These are phyloP conservation scores for Coemansia sp. DNA, from an alignment of 192 early-diverging fungal species.

Conservation along the genomic window DNA sequence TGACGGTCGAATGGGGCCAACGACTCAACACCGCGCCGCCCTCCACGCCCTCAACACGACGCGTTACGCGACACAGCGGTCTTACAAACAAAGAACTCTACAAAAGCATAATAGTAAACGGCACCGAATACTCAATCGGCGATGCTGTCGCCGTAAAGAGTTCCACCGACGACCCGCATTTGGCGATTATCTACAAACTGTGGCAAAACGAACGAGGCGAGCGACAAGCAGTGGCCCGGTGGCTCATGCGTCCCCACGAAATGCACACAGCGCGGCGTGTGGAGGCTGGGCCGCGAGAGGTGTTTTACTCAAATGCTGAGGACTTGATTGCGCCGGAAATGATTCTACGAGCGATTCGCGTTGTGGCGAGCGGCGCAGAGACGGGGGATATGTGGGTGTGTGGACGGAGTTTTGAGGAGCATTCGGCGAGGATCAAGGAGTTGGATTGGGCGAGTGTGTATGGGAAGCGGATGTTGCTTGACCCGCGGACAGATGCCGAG, in stretches of 20 bases:
- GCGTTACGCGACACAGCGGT: slow-evolving; percentile 59
- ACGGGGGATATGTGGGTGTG: background rate
- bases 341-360: slow-evolving; percentile 35
- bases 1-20: slow-evolving; percentile 37
- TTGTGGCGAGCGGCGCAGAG: slow-evolving; percentile 22
- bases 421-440: slow-evolving; percentile 33
- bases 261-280: slow-evolving; percentile 20
- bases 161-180: slow-evolving; percentile 43
- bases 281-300: slow-evolving; percentile 26
- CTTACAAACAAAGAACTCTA: slow-evolving; percentile 56
- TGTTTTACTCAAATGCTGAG: slow-evolving; percentile 54
- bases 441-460: slow-evolving; percentile 53
- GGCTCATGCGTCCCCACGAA: slow-evolving; percentile 55
- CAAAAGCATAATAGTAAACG: slow-evolving; percentile 49
- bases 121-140: slow-evolving; percentile 46
- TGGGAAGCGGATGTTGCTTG: slow-evolving; percentile 13
- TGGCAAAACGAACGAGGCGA: slow-evolving; percentile 59
- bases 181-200: slow-evolving; percentile 56
- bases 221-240: slow-evolving; percentile 54
- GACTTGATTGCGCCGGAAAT: slow-evolving; percentile 46
- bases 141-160: slow-evolving; percentile 36
- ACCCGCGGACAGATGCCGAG: slow-evolving; percentile 12
- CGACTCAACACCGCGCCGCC: slow-evolving; percentile 8
- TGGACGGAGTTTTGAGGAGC: slow-evolving; percentile 43
- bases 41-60: slow-evolving; percentile 30